phyloP scores from a whole-genome alignment of 1,284 basidiomycete species.

The Ceraceosorus guamensis region DNA sequence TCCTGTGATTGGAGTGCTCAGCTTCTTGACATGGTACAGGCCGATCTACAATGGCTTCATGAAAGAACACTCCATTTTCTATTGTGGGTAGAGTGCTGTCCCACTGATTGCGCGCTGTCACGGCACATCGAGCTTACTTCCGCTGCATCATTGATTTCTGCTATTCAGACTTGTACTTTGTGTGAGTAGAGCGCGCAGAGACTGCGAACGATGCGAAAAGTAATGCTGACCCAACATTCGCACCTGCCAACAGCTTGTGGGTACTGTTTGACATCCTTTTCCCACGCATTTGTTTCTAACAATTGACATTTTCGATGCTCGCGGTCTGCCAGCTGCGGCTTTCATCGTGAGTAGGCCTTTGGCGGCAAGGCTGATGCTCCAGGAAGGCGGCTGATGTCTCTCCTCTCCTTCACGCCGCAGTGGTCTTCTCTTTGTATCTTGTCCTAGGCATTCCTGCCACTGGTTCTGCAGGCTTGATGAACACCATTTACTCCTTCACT shows the following conservation, averaged over 20 bases:
- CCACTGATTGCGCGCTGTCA: neutral
- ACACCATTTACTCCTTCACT: conserved; percentile 62
- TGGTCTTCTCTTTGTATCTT: conserved; percentile 59
- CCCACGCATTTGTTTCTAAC: too few species aligned
- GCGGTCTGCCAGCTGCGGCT: conserved; percentile 11
- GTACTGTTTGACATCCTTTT: too few species aligned
- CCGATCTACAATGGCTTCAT: conserved; percentile 95
- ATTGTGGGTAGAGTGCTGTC: conserved; percentile 64
- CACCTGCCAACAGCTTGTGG: neutral
- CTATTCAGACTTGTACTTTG: conserved; percentile 4
- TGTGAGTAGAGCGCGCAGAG: conserved; percentile 1
- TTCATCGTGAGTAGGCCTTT: conserved; percentile 11
- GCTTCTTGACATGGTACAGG: conserved; percentile 79
- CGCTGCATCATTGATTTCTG: neutral
- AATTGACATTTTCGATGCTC: too few species aligned
- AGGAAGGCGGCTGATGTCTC: too few species aligned
- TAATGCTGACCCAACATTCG: too few species aligned
- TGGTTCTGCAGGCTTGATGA: conserved; percentile 89
- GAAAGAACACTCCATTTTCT: conserved; percentile 60
- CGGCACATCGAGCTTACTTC: neutral
- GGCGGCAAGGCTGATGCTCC: too few species aligned
- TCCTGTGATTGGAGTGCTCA: conserved; percentile 68
- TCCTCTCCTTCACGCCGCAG: conserved; percentile 82
- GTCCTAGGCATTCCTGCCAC: conserved; percentile 58
- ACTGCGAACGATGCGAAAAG: too few species aligned